A percentile compares a stretch with the other conserved stretches of the same genome.
These are phyloP conservation scores for Amanita phalloides DNA, from an alignment of 768 basidiomycete genomes.

Conservation along the genomic window DNA sequence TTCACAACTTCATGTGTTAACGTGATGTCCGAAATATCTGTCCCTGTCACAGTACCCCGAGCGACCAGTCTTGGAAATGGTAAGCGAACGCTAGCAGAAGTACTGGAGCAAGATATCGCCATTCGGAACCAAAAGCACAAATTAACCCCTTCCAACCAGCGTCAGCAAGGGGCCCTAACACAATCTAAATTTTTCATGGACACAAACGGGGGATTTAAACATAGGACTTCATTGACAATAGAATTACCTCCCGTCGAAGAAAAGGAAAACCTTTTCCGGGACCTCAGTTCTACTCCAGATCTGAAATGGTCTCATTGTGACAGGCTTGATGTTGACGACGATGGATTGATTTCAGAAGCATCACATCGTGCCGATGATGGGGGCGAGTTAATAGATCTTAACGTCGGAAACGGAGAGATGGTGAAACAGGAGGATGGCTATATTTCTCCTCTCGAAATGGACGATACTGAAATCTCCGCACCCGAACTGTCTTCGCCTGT, in stretches of 20 bases:
- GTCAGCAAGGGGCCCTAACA: slow-evolving; percentile 1
- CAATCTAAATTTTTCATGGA: slow-evolving; percentile 29
- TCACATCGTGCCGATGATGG: slow-evolving; percentile 15
- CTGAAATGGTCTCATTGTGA: slow-evolving; percentile 12
- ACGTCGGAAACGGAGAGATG: slow-evolving; percentile 30
- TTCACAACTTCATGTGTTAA: slow-evolving; percentile 11
- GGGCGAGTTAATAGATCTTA: slow-evolving; percentile 17
- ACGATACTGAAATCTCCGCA: slow-evolving; percentile 32
- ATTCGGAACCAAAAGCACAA: slow-evolving; percentile 28
- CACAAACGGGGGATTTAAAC: not conserved
- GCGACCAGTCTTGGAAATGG: slow-evolving; percentile 52
- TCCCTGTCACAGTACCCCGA: not conserved
- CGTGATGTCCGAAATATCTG: not conserved
- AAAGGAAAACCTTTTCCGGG: slow-evolving; percentile 30
- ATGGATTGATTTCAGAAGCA: slow-evolving; percentile 12
- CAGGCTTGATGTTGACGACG: slow-evolving; percentile 19
- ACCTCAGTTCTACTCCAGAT: not conserved
- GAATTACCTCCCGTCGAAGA: slow-evolving; percentile 17
- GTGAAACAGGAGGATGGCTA: slow-evolving; percentile 72
- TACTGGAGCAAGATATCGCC: slow-evolving; percentile 54
- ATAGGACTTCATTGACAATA: slow-evolving; percentile 12
- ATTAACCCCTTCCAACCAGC: slow-evolving; percentile 11
- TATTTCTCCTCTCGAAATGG: slow-evolving; percentile 56
- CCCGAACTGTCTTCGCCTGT: slow-evolving; percentile 62
- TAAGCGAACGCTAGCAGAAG: slow-evolving; percentile 62